phyloP scores from a whole-genome alignment of 2,329 filamentous ascomycete genomes.

The Aspergillus piperis region DNA sequence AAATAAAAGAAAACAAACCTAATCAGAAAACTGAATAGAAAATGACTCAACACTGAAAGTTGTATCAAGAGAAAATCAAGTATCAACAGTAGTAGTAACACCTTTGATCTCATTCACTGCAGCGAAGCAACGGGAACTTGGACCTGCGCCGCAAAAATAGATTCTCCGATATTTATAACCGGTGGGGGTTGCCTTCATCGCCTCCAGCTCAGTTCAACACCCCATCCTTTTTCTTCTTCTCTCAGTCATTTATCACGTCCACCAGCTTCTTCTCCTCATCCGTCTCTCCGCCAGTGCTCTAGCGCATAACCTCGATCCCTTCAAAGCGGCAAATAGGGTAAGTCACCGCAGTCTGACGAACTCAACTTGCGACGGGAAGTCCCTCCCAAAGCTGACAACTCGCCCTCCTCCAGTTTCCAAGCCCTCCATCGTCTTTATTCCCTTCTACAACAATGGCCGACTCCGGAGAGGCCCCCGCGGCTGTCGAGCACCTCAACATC shows the following conservation, averaged over 20 bases:
- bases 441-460: slow-evolving; percentile 49
- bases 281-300: not conserved
- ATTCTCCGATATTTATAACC: slow-evolving; percentile 39
- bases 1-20: too few relatives aligned
- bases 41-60: not conserved
- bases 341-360: not conserved
- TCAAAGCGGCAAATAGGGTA: not conserved
- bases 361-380: not conserved
- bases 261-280: slow-evolving; percentile 3
- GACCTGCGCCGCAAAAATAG: slow-evolving; percentile 39
- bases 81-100: too few relatives aligned
- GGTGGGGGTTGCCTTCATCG: slow-evolving; percentile 27
- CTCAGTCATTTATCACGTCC: slow-evolving; percentile 6
- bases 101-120: not conserved
- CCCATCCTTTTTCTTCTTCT: slow-evolving; percentile 15
- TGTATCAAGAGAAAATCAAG: too few relatives aligned
- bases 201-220: slow-evolving; percentile 10
- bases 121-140: slow-evolving; percentile 5
- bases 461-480: slow-evolving; percentile 36
- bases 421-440: slow-evolving; percentile 31
- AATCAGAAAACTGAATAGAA: not conserved
- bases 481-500: slow-evolving; percentile 90
- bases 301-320: not conserved
- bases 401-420: not conserved
- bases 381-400: not conserved